A percentile compares a stretch with the other conserved stretches of the same genome.
phyloP scores from a whole-genome alignment of 2,329 filamentous ascomycete genomes.

The Diaporthe citri region DNA sequence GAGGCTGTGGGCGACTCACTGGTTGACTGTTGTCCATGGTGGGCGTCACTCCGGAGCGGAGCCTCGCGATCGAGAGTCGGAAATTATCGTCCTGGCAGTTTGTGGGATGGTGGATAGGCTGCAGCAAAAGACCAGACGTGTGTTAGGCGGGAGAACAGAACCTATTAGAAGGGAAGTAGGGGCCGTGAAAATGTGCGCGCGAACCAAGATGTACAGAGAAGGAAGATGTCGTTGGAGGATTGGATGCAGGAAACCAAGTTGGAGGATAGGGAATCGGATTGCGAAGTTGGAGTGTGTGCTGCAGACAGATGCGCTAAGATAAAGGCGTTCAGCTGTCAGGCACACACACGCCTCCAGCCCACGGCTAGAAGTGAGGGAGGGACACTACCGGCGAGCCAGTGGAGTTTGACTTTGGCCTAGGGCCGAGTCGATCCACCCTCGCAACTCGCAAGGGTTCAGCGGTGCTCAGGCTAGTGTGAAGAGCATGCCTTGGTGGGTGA shows the following conservation, averaged over 20 bases:
- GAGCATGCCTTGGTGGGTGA: constrained; percentile 6
- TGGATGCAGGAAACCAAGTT: constrained; percentile 26
- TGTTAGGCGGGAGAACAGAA: constrained; percentile 21
- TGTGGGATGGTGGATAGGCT: constrained; percentile 18
- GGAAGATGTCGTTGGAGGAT: constrained; percentile 31
- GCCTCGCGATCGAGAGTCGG: constrained; percentile 28
- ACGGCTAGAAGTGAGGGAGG: constrained; percentile 4
- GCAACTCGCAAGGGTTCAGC: constrained; percentile 21
- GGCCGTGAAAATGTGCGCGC: not conserved
- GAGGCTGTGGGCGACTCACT: constrained; percentile 34
- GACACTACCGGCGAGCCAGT: constrained; percentile 27
- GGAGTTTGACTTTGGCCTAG: constrained; percentile 32
- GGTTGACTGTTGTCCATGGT: constrained; percentile 38
- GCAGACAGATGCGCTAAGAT: constrained; percentile 40
- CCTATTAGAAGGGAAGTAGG: constrained; percentile 7
- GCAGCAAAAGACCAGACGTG: not conserved
- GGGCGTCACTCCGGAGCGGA: constrained; percentile 38
- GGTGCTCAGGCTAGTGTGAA: constrained; percentile 13
- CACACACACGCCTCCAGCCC: constrained; percentile 19
- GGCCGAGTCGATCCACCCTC: constrained; percentile 23
- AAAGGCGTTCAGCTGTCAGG: constrained; percentile 41
- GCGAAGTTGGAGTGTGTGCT: constrained; percentile 32
- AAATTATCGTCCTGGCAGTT: constrained; percentile 15
- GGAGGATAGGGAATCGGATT: constrained; percentile 30
- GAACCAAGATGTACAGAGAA: constrained; percentile 21